Percentiles rank a stretch among this genome's conserved stretches.
These are phyloP conservation scores for Exophiala aquamarina DNA, from an alignment of 2,329 filamentous ascomycete genomes.

Conservation along the genomic window DNA sequence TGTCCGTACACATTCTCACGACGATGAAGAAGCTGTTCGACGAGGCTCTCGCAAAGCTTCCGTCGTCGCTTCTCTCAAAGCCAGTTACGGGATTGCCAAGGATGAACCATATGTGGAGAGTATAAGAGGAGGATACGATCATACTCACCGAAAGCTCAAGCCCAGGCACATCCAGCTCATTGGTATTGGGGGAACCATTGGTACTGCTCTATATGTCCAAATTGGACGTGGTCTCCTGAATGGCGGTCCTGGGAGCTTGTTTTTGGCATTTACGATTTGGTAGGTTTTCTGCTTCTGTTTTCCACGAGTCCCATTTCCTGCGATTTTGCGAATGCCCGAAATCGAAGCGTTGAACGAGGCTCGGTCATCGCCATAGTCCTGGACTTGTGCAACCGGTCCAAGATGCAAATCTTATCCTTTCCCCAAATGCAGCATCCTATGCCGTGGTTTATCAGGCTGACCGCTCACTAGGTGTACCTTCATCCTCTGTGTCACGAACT, in stretches of 20 bases:
- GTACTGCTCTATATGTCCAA: slow-evolving; percentile 44
- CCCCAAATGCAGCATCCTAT: neutral
- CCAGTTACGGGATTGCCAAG: slow-evolving; percentile 23
- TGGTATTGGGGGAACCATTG: slow-evolving; percentile 47
- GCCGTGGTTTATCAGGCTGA: neutral
- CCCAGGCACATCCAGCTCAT: slow-evolving; percentile 48
- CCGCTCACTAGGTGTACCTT: slow-evolving; percentile 40
- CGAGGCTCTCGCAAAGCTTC: slow-evolving; percentile 25
- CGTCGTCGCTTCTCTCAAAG: slow-evolving; percentile 26
- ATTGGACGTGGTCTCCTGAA: slow-evolving; percentile 41
- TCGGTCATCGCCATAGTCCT: neutral
- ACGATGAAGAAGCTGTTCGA: slow-evolving; percentile 21
- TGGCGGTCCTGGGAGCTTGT: slow-evolving; percentile 45
- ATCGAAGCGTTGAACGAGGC: neutral
- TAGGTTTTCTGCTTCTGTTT: slow-evolving; percentile 31
- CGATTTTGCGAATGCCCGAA: neutral
- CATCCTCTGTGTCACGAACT: slow-evolving; percentile 47
- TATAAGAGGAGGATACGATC: slow-evolving; percentile 16
- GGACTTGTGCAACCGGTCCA: too few relatives aligned
- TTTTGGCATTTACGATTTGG: slow-evolving; percentile 48
- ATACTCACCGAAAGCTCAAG: slow-evolving; percentile 38
- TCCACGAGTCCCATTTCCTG: neutral
- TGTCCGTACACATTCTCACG: slow-evolving; percentile 14
- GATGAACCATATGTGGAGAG: slow-evolving; percentile 2
- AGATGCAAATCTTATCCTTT: neutral